Base-by-base conservation (phyloP, 2,329 filamentous ascomycete species). In the Lecanicillium sp. region DNA sequence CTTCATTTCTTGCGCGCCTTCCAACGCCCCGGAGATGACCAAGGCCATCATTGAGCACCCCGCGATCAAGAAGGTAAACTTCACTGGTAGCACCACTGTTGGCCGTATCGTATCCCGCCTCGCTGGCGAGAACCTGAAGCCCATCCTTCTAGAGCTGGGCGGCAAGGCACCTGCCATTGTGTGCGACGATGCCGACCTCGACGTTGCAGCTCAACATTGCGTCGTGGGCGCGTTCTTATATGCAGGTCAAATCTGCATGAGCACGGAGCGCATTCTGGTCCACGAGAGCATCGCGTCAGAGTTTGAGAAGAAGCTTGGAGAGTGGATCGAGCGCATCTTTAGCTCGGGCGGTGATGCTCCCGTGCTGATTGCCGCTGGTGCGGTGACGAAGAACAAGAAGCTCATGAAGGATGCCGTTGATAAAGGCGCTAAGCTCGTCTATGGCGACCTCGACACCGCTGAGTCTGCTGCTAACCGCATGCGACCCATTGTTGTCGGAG, bases 211-310 rank as follows among this genome's bases (percentile, higher is more conserved):
- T 1, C 37, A 46, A 13, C 40, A 53, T 12, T 53, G 52, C 31
- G 46, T 44, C 3, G 18, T 44, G 4, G 52, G 51, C 4, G 48
- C 51, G 0, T 53, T 47, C 34, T 19, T 45, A 11, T 31, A 51
- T 40, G 17, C 40, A 17, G 81, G 81, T 1, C 81, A 87, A 62
- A 76, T 85, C 32, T 86, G 81, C 64, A 84, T 85, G 80, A 68
- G 71, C 8, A 84, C 80, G 0, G 81, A 84, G 54, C 70, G 77
- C 12, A 73, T 83, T 10, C 42, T 65, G 13, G 57, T 65, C 7
- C 55, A 61, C 42, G 46, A 52, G 36, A 46, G 41, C 17, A 38
- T 53, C 15, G 36, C 42, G 3, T 18, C 31, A 5, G 42, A 33
- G 10, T 52, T 53, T 39, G 17, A 19, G 15, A 17, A 17, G 3